A percentile compares a stretch with the other conserved stretches of the same genome.
Evolutionary conservation across 495 filamentous ascomycete species (phyloP).

Genomic region (Xanthoparmelia taractica): DNA sequence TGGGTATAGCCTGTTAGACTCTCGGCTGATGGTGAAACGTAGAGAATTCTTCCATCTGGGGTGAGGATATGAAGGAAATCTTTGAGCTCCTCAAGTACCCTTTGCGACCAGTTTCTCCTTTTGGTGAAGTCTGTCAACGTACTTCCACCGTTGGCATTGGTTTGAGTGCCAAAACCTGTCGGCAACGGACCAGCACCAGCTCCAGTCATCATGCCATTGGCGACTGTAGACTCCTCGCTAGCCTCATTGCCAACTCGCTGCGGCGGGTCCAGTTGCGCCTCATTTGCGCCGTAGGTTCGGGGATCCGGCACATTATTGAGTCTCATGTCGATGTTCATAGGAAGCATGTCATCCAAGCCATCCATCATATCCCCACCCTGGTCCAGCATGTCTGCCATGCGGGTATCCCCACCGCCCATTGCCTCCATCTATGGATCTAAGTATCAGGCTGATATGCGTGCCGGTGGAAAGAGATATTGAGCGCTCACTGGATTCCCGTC

Average conservation of each 20-base stretch:
- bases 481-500: slow-evolving; percentile 15
- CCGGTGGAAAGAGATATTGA: slow-evolving; percentile 1
- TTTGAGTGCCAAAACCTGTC: slow-evolving; percentile 46
- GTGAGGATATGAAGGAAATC: slow-evolving; percentile 85
- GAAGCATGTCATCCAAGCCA: slow-evolving; percentile 29
- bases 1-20: slow-evolving; percentile 68
- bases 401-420: slow-evolving; percentile 26
- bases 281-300: slow-evolving; percentile 20
- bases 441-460: slow-evolving; percentile 5
- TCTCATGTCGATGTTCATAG: slow-evolving; percentile 30
- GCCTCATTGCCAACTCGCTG: slow-evolving; percentile 21
- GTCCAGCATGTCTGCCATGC: slow-evolving; percentile 37
- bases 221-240: slow-evolving; percentile 16
- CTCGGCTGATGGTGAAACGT: slow-evolving; percentile 73
- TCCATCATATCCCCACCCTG: slow-evolving; percentile 29
- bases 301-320: slow-evolving; percentile 21
- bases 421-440: slow-evolving; percentile 19
- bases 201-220: slow-evolving; percentile 34
- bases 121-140: slow-evolving; percentile 76
- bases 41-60: slow-evolving; percentile 71
- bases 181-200: slow-evolving; percentile 50
- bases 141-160: slow-evolving; percentile 45
- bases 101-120: slow-evolving; percentile 80
- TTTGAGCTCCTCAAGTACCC: slow-evolving; percentile 80
- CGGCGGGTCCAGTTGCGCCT: slow-evolving; percentile 20